Evolutionary conservation across 2,329 filamentous ascomycete species (phyloP).

Genomic region (Verticillium albo-atrum): DNA sequence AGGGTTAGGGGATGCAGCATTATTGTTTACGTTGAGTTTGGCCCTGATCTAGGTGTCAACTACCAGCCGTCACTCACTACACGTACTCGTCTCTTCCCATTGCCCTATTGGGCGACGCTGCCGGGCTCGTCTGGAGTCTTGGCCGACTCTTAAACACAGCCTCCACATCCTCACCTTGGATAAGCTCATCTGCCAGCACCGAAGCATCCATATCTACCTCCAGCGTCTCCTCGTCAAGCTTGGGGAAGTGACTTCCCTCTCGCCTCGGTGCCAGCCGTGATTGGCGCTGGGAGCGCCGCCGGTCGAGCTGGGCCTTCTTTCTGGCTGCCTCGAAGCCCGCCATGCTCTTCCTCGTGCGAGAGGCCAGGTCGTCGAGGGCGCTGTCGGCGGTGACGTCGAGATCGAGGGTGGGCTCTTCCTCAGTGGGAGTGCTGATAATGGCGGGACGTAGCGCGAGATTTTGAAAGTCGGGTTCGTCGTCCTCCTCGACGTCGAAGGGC

Average conservation of each 20-base stretch:
- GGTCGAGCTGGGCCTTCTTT: slow-evolving; percentile 56
- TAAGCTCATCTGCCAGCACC: slow-evolving; percentile 63
- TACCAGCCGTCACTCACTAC: no score
- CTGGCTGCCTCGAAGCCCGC: slow-evolving; percentile 55
- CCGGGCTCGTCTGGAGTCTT: slow-evolving; percentile 71
- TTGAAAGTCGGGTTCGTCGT: slow-evolving; percentile 17
- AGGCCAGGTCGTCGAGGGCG: slow-evolving; percentile 45
- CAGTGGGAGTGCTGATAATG: neutral
- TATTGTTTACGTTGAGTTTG: no score
- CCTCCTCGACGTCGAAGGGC: slow-evolving; percentile 20
- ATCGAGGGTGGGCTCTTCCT: neutral
- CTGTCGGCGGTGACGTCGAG: slow-evolving; percentile 21
- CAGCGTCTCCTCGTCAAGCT: slow-evolving; percentile 38
- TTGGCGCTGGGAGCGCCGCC: slow-evolving; percentile 45
- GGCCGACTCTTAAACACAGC: slow-evolving; percentile 83
- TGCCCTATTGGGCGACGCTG: slow-evolving; percentile 40
- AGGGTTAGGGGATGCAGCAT: no score
- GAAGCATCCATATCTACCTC: slow-evolving; percentile 27
- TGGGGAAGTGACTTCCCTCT: slow-evolving; percentile 42
- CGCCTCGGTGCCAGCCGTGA: slow-evolving; percentile 26
- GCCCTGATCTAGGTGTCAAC: no score
- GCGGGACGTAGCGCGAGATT: slow-evolving; percentile 12
- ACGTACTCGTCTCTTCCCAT: slow-evolving; percentile 10
- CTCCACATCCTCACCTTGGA: slow-evolving; percentile 68
- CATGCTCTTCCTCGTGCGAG: slow-evolving; percentile 59